These are phyloP conservation scores for Phanerochaete sordida DNA, from an alignment of 768 basidiomycete species.

Conservation along the genomic window DNA sequence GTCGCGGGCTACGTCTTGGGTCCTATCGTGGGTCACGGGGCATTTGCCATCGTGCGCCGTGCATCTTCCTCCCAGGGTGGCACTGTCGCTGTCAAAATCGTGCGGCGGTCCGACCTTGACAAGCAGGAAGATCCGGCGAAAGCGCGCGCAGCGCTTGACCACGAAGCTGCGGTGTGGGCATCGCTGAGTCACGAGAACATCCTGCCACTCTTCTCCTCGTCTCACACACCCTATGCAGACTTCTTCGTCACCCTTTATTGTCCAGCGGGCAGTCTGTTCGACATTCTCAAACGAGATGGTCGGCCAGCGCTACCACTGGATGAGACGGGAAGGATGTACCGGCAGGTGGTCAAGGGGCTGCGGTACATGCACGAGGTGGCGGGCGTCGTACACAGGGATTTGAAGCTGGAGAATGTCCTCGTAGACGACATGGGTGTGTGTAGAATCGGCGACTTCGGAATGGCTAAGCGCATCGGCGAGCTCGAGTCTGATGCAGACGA, in stretches of 20 bases:
- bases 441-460: conserved; percentile 82
- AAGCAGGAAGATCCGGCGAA: conserved; percentile 46
- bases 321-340: conserved; percentile 81
- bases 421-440: conserved; percentile 88
- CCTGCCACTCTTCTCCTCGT: conserved; percentile 72
- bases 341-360: conserved; percentile 80
- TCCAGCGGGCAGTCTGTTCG: conserved; percentile 80
- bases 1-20: conserved; percentile 77
- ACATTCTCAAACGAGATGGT: conserved; percentile 74
- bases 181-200: conserved; percentile 81
- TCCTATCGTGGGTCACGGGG: conserved; percentile 71
- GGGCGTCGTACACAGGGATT: conserved; percentile 83
- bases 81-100: conserved; percentile 78
- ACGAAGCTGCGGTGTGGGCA: conserved; percentile 72
- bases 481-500: conserved; percentile 34
- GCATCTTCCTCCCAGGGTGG: conserved; percentile 63
- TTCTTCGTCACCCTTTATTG: conserved; percentile 84
- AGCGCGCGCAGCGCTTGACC: conserved; percentile 55
- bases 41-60: conserved; percentile 75
- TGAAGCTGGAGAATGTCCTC: conserved; percentile 96
- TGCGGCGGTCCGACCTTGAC: conserved; percentile 54
- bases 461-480: conserved; percentile 64
- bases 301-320: conserved; percentile 67
- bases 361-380: conserved; percentile 80
- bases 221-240: conserved; percentile 59